Evolutionary conservation across 2,329 filamentous ascomycete genomes (phyloP), one percentile per base, ranked within the genome.

Genomic region (Aspergillus sergii): DNA sequence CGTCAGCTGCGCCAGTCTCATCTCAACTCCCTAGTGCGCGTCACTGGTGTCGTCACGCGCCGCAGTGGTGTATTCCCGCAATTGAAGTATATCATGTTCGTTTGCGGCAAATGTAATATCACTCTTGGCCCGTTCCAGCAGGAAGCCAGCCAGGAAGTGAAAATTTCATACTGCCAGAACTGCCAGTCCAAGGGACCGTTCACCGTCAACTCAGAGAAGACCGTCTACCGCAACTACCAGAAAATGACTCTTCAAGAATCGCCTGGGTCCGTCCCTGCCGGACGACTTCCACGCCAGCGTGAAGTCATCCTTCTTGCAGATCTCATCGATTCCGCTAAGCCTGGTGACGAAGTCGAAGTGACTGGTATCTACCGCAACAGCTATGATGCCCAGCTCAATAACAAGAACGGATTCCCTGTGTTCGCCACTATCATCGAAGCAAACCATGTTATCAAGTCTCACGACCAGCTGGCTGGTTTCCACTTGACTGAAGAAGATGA

Each of bases 341-440:
- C 95, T 32, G 95, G 95, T 61, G 95, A 99, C 79, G 96, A 99
- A 76, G 94, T 99, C 61, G 95, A 99, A 75, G 89, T 99, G 11
- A 98, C 94, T 9, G 95, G 95, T 67, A 92, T 97, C 70, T 99
- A 99, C 81, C 90, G 93, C 71, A 99, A 99, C 83, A 98, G 96
- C 81, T 99, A 97, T 74, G 94, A 98, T 76, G 94, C 95, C 4
- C 93, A 96, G 71, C 86, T 99, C 60, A 99, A 99, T 82, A 98
- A 97, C 82, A 94, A 95, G 74, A 99, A 98, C 75, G 95, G 95
- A 5, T 98, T 99, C 81, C 95, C 95, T 0, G 95, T 99, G 41
- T 99, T 99, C 78, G 94, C 95, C 5, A 99, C 95, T 0, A 95
- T 99, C 63, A 86, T 99, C 5, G 95, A 99, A 79, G 96, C 96